Evolutionary conservation across 257 asterid genomes (phyloP).

Genomic region (Leptodermis oblonga): DNA sequence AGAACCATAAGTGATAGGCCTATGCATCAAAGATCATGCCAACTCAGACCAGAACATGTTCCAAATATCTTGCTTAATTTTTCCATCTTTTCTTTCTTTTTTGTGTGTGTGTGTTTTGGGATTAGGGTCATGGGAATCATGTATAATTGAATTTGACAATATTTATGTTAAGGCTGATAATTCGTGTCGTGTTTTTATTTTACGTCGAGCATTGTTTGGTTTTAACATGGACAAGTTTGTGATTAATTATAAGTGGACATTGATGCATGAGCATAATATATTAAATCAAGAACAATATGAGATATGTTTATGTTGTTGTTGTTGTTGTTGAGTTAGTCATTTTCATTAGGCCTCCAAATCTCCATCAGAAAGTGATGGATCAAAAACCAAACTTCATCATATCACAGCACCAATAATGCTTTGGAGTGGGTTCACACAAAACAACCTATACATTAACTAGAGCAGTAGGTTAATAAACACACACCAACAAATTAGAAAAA

Average conservation of each 20-base stretch:
- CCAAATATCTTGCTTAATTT: neutral
- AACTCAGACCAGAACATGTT: slow-evolving; percentile 1
- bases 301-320: slow-evolving; percentile 3
- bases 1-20: neutral
- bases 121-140: neutral
- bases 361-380: slow-evolving; percentile 10
- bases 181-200: too few relatives aligned
- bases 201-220: too few relatives aligned
- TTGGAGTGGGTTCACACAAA: slow-evolving; percentile 9
- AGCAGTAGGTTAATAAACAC: neutral
- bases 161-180: neutral
- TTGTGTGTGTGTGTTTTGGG: neutral
- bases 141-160: neutral
- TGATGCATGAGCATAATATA: neutral
- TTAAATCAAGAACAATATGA: neutral
- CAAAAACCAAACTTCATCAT: neutral
- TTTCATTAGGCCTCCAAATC: slow-evolving; percentile 16
- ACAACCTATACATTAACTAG: neutral
- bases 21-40: slow-evolving; percentile 4
- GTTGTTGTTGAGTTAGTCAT: slow-evolving; percentile 15
- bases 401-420: slow-evolving; percentile 5
- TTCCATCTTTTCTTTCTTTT: neutral
- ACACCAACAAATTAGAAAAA: neutral
- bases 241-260: neutral
- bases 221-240: too few relatives aligned